A percentile compares a stretch with the other conserved stretches of the same genome.
phyloP scores from a whole-genome alignment of 331 rosid genomes.

The Malus hybrid region DNA sequence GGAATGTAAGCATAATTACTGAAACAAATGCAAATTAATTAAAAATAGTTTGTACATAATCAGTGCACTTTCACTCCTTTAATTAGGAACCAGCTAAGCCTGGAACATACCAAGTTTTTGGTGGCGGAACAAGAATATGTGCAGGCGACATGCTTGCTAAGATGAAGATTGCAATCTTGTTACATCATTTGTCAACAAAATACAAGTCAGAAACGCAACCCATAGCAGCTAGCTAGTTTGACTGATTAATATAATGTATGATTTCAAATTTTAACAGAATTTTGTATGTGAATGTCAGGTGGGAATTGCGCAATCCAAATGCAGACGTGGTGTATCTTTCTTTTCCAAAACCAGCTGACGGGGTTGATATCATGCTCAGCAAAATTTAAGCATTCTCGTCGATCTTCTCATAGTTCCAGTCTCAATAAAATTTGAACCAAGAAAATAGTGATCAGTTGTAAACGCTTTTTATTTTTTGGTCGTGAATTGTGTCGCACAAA shows the following conservation, averaged over 20 bases:
- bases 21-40: neutral
- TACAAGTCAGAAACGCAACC: conserved; percentile 16
- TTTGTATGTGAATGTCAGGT: conserved; percentile 10
- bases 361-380: conserved; percentile 20
- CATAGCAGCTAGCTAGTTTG: neutral
- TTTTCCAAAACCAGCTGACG: conserved; percentile 25
- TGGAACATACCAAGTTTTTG: conserved; percentile 28
- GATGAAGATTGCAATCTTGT: conserved; percentile 25
- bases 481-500: too few species aligned
- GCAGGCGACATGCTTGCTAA: conserved; percentile 38
- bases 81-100: conserved; percentile 22
- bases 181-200: conserved; percentile 35
- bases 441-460: too few species aligned
- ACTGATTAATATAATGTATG: neutral
- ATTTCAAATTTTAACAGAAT: neutral
- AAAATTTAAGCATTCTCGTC: conserved; percentile 7
- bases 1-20: conserved; percentile 18
- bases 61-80: neutral
- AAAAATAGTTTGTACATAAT: neutral
- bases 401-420: too few species aligned
- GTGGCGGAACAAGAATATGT: conserved; percentile 30
- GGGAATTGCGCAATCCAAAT: conserved; percentile 31
- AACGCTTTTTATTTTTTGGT: too few species aligned
- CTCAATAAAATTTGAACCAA: too few species aligned
- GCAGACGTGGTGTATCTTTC: conserved; percentile 19